Evolutionary conservation across 345 rosid species (phyloP).

Genomic region (Rubroshorea leprosula): DNA sequence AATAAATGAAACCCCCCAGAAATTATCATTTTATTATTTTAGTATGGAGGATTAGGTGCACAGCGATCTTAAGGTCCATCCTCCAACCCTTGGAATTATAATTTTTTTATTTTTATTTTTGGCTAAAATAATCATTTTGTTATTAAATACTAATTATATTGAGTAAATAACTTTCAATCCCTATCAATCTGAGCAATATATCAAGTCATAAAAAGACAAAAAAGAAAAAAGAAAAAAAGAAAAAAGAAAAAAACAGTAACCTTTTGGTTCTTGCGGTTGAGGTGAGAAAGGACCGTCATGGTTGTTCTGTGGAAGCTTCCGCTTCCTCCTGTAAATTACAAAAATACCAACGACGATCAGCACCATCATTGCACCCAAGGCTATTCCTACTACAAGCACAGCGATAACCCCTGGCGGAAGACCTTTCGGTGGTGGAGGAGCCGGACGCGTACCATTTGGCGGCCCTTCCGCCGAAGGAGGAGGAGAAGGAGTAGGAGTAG

Average conservation of each 20-base stretch:
- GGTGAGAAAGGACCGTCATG: slow-evolving; percentile 1
- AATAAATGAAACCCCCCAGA: not conserved
- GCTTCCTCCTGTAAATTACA: slow-evolving; percentile 25
- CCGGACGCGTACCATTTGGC: too few species aligned
- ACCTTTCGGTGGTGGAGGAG: slow-evolving; percentile 1
- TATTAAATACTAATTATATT: too few species aligned
- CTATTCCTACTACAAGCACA: slow-evolving; percentile 26
- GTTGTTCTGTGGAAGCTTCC: slow-evolving; percentile 14
- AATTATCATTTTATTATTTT: too few species aligned
- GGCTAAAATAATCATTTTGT: too few species aligned
- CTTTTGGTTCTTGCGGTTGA: slow-evolving; percentile 24
- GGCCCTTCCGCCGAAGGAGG: not conserved
- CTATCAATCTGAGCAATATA: too few species aligned
- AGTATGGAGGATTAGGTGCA: too few species aligned
- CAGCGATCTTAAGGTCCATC: too few species aligned
- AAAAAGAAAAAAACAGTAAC: slow-evolving; percentile 2
- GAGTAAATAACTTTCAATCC: too few species aligned
- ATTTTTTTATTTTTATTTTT: too few species aligned
- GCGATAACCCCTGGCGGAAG: slow-evolving; percentile 30
- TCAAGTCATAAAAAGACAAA: too few species aligned
- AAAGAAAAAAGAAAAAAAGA: too few species aligned
- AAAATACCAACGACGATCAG: slow-evolving; percentile 28
- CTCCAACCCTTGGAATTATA: too few species aligned
- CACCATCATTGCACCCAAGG: slow-evolving; percentile 27
- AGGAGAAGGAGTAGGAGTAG: not conserved